Evolutionary conservation across 140 eudicot genomes (phyloP).

Genomic region (Oenanthe javanica): DNA sequence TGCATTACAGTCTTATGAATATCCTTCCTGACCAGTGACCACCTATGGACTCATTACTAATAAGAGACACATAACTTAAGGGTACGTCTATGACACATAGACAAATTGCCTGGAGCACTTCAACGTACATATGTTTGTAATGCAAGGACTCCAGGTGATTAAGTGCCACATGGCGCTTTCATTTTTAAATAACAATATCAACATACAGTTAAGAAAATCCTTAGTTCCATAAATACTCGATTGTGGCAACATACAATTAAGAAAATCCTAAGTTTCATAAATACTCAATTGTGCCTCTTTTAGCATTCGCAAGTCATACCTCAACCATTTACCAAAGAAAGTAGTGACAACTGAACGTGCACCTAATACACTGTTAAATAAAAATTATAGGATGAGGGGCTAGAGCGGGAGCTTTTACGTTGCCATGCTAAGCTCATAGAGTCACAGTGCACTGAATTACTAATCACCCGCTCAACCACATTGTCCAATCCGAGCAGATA

Average conservation of each 20-base stretch:
- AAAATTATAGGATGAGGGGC: not conserved
- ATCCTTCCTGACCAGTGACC: not conserved
- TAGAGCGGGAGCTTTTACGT: not conserved
- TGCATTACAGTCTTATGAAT: not conserved
- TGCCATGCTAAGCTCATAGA: not conserved
- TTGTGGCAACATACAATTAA: too few species aligned
- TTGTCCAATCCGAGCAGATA: too few species aligned
- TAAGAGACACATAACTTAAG: not conserved
- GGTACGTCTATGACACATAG: not conserved
- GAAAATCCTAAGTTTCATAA: too few species aligned
- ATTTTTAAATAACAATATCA: not conserved
- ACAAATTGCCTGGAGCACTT: not conserved
- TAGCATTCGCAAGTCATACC: too few species aligned
- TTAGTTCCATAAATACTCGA: not conserved
- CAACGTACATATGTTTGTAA: too few species aligned
- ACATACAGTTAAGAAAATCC: not conserved
- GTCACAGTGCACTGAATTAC: not conserved
- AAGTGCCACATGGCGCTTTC: not conserved
- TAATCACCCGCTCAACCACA: not conserved
- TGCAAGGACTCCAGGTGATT: not conserved
- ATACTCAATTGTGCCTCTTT: too few species aligned
- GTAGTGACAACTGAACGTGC: not conserved
- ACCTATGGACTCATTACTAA: not conserved
- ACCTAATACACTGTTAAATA: not conserved
- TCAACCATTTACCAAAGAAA: too few species aligned